Evolutionary conservation across 1,284 basidiomycete species (phyloP).

Genomic region (Golubevia pallescens): DNA sequence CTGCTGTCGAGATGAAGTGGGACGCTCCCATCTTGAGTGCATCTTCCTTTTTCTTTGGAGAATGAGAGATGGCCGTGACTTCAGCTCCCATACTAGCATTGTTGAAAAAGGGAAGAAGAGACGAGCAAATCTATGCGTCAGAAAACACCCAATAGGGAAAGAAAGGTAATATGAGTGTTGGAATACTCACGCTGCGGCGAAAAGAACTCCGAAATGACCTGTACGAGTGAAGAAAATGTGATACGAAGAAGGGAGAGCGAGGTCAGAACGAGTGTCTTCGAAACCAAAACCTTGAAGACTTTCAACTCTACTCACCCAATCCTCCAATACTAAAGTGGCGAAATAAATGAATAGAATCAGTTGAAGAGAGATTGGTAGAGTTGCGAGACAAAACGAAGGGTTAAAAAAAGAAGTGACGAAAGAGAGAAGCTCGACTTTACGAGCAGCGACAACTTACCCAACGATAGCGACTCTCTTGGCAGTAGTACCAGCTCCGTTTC

Average conservation of each 20-base stretch:
- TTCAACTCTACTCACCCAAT: conserved; percentile 37
- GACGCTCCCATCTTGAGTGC: conserved; percentile 73
- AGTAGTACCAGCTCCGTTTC: conserved; percentile 70
- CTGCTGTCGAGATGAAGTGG: conserved; percentile 57
- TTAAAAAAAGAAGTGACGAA: conserved; percentile 66
- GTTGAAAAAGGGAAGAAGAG: not conserved
- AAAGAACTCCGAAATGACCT: conserved; percentile 71
- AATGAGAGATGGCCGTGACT: conserved; percentile 74
- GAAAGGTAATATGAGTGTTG: not conserved
- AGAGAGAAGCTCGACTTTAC: no score
- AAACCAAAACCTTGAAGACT: not conserved
- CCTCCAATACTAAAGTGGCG: conserved; percentile 32
- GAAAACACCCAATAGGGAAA: not conserved
- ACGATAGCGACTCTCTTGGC: conserved; percentile 75
- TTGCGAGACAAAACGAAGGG: conserved; percentile 37
- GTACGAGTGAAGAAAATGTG: conserved; percentile 23
- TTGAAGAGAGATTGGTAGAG: not conserved
- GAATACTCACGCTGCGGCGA: conserved; percentile 68
- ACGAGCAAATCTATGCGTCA: not conserved
- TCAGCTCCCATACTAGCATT: conserved; percentile 69
- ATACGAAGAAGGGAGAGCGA: no score
- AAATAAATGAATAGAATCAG: conserved; percentile 22
- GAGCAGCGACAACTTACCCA: conserved; percentile 75
- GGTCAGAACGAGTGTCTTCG: no score
- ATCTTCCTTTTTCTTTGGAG: conserved; percentile 72